These are phyloP conservation scores for Dissophora ornata DNA, from an alignment of 192 early-diverging fungal genomes.

Conservation along the genomic window DNA sequence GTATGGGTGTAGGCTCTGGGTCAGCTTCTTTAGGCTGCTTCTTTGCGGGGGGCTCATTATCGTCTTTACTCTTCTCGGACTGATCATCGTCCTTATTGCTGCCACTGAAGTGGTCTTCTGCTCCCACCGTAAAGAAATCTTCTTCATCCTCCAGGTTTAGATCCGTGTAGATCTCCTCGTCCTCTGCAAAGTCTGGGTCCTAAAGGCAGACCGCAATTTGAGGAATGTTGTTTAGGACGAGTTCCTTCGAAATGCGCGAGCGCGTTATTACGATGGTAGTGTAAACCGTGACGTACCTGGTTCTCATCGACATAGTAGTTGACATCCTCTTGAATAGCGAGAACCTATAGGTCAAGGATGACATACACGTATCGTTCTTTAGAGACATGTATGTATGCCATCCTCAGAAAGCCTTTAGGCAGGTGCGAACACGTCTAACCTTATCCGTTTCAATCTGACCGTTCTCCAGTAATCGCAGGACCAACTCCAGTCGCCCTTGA, in stretches of 20 bases:
- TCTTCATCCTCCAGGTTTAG: constrained; percentile 93
- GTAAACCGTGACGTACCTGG: constrained; percentile 68
- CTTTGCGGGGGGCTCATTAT: constrained; percentile 34
- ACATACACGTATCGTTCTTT: too few relatives aligned
- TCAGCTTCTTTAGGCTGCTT: constrained; percentile 55
- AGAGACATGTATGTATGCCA: background rate
- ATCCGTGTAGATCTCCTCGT: constrained; percentile 94
- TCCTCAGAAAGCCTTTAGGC: too few relatives aligned
- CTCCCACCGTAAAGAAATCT: constrained; percentile 76
- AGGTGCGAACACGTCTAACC: too few relatives aligned
- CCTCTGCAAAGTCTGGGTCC: constrained; percentile 94
- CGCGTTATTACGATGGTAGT: too few relatives aligned
- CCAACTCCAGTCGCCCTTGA: constrained; percentile 89
- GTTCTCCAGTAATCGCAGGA: constrained; percentile 93
- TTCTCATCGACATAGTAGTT: constrained; percentile 93
- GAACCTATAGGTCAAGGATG: constrained; percentile 61
- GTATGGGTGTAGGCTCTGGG: constrained; percentile 23
- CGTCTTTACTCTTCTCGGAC: constrained; percentile 25
- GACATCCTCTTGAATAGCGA: constrained; percentile 88
- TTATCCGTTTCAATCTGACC: constrained; percentile 87
- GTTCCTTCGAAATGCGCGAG: too few relatives aligned
- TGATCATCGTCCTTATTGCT: constrained; percentile 27
- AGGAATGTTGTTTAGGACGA: too few relatives aligned
- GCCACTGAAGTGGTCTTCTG: constrained; percentile 68
- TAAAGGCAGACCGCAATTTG: constrained; percentile 69